Evolutionary conservation across 768 basidiomycete genomes (phyloP), one percentile per base, ranked within the genome.

Genomic region (Lactarius deliciosus): DNA sequence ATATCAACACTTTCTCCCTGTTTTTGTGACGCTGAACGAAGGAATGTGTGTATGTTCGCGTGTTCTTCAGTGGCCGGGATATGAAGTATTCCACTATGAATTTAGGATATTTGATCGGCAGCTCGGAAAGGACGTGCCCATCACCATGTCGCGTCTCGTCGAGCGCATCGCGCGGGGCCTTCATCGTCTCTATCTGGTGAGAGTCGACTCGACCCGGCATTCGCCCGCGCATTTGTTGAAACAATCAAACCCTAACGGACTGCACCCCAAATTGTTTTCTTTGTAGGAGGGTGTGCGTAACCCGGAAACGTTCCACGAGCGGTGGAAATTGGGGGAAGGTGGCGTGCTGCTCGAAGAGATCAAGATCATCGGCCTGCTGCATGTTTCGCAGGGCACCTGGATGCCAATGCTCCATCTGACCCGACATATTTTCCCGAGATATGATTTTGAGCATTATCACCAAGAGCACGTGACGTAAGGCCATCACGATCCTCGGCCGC

Each of bases 101-200:
- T 66, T 66, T 18, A 61, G 60, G 55, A 61, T 66, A 47, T 32
- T 40, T 22, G 65, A 66, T 41, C 28, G 6, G 43, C 57, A 20
- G 60, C 60, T 61, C 5, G 60, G 36, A 1, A 15, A 40, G 38
- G 34, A 22, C 1, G 60, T 63, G 13, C 65, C 56, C 10, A 60
- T 63, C 41, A 22, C 41, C 7, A 43, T 65, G 59, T 32, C 40
- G 20, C 55, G 60, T 25, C 50, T 53, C 13, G 50, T 53, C 25
- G 50, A 53, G 22, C 50, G 50, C 13, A 25, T 53, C 22, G 50
- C 22, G 13, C 50, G 50, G 25, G 50, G 50, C 22, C 50, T 53
- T 2, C 50, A 53, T 25, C 50, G 50, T 53, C 50, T 53, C 22
- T 53, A 53, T 6, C 50, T 53, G 22, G 50, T 53, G 5, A 25